Base-by-base conservation (phyloP, 306 rosid species). In the Lathyrus oleraceus region DNA sequence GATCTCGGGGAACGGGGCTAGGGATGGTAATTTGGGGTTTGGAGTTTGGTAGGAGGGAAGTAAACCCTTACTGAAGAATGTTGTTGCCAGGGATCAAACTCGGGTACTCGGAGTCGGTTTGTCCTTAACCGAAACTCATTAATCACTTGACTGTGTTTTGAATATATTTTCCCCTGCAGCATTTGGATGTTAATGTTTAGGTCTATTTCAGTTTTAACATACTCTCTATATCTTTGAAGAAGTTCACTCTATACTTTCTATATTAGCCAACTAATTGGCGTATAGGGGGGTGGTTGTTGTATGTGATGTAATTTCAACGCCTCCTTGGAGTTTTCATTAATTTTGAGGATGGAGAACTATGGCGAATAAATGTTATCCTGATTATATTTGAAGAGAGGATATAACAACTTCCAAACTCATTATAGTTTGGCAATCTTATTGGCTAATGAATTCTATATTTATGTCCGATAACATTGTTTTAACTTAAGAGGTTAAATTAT, bases 271-370 rank as follows among this genome's bases (percentile, higher is more conserved):
- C 5, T 25, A 52, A 25, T 69, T 61, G 48, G 15, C 1, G 2
- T 5, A 19, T n/a, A n/a, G n/a, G n/a, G n/a, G n/a, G n/a, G n/a
- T n/a, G n/a, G n/a, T n/a, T n/a, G n/a, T n/a, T n/a, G n/a, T n/a
- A 16, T 61, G 42, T 47, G 32, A 12, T 61, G 30, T 58, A 45
- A 36, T 20, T 21, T 58, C n/a, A 69, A 39, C 61, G 58, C 10
- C 61, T 27, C 15, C 47, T 23, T 49, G 3, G 48, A 47, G 69
- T 23, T 67, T 59, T 39, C 27, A 47, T 49, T 48, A 30, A 32
- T 44, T 66, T 32, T 16, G 62, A 75, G 62, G 69, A 57, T 45
- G 10, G 15, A 43, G 20, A 57, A 27, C 67, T 23, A 40, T 49
- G 1, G n/a, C 40, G 42, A 61, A 6, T 28, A 35, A 19, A 61